Percentiles rank a stretch among this genome's conserved stretches.
Evolutionary conservation across 2,329 filamentous ascomycete genomes (phyloP).

Genomic region (Fonsecaea pedrosoi): DNA sequence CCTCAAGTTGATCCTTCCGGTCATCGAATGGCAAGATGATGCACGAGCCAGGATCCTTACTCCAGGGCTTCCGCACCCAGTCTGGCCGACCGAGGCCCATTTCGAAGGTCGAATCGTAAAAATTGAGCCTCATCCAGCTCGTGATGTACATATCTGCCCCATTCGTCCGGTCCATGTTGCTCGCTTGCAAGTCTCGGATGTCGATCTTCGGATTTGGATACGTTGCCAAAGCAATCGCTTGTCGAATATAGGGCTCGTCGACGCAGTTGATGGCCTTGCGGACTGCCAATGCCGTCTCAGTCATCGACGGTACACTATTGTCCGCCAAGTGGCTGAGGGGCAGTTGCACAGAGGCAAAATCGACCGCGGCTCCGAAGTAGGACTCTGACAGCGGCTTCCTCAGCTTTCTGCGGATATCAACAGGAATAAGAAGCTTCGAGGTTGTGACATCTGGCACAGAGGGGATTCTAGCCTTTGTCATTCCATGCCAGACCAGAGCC

Average conservation of each 20-base stretch:
- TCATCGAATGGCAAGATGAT: conserved; percentile 38
- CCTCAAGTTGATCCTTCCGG: conserved; percentile 36
- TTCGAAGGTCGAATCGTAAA: conserved; percentile 37
- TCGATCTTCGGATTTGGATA: conserved; percentile 33
- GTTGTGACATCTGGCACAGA: conserved; percentile 44
- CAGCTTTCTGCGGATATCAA: conserved; percentile 49
- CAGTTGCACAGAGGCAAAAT: conserved; percentile 44
- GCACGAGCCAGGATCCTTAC: conserved; percentile 40
- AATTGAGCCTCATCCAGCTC: conserved; percentile 37
- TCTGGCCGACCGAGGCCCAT: conserved; percentile 39
- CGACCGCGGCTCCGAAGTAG: conserved; percentile 51
- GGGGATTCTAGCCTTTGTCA: conserved; percentile 43
- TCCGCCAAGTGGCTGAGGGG: conserved; percentile 42
- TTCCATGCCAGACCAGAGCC: conserved; percentile 48
- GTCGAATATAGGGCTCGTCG: conserved; percentile 43
- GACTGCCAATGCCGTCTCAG: conserved; percentile 46
- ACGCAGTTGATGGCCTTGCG: conserved; percentile 46
- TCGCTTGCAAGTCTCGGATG: conserved; percentile 38
- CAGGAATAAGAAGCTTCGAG: conserved; percentile 49
- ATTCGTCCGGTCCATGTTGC: conserved; percentile 38
- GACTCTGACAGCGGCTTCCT: conserved; percentile 46
- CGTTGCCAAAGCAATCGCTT: conserved; percentile 38
- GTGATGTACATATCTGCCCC: conserved; percentile 42
- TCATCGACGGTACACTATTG: conserved; percentile 37
- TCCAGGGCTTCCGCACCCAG: conserved; percentile 41